Percentiles rank a stretch among this genome's conserved stretches.
phyloP scores from a whole-genome alignment of 768 basidiomycete species.

The Ephemerocybe angulata region DNA sequence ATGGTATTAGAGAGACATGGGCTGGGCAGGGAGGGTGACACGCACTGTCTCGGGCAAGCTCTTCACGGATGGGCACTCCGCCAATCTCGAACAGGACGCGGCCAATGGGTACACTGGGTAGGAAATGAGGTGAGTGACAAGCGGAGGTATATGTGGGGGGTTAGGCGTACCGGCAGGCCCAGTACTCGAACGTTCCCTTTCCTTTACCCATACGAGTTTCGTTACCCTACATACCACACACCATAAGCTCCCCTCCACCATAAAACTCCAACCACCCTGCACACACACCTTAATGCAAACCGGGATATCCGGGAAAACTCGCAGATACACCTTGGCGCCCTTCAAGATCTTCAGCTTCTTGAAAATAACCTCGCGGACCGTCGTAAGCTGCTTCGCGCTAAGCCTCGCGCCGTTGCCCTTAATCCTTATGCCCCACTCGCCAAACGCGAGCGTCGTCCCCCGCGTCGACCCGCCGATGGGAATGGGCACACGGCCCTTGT shows the following conservation, averaged over 20 bases:
- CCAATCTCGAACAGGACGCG: conserved; percentile 94
- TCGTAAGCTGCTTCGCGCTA: conserved; percentile 84
- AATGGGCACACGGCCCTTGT: conserved; percentile 85
- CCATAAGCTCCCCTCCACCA: no score
- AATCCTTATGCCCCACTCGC: conserved; percentile 89
- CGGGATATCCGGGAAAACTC: conserved; percentile 95
- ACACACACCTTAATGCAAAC: conserved; percentile 87
- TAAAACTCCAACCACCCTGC: not conserved
- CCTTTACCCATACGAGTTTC: conserved; percentile 99
- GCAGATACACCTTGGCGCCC: conserved; percentile 78
- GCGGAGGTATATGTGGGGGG: not conserved
- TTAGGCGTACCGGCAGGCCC: conserved; percentile 79
- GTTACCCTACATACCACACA: conserved; percentile 84
- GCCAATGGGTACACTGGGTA: conserved; percentile 72
- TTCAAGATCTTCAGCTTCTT: conserved; percentile 88
- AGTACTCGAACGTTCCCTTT: conserved; percentile 95
- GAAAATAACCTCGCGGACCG: conserved; percentile 84
- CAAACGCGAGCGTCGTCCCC: conserved; percentile 89
- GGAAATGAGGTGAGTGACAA: not conserved
- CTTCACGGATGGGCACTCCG: conserved; percentile 83
- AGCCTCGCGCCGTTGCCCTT: conserved; percentile 74
- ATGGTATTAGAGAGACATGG: not conserved
- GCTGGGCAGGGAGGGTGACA: conserved; percentile 1
- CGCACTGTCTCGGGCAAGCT: conserved; percentile 88
- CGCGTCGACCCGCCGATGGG: conserved; percentile 88